phyloP scores from a whole-genome alignment of 257 asterid genomes.

The Prunella vulgaris region DNA sequence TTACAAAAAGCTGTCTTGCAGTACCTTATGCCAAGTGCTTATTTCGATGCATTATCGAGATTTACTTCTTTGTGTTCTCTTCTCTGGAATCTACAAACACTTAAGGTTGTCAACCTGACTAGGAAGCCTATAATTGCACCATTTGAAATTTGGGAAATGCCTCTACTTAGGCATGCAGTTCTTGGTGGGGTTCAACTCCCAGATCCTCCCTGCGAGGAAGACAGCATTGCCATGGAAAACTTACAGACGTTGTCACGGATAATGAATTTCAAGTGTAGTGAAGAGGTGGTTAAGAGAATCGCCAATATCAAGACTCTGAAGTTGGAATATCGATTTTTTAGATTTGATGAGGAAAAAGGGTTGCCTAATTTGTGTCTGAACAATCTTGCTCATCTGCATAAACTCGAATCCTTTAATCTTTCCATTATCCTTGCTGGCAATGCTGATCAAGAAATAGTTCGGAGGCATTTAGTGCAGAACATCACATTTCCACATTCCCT shows the following conservation, averaged over 20 bases:
- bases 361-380: background rate
- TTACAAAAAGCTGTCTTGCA: background rate
- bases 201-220: background rate
- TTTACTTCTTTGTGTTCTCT: background rate
- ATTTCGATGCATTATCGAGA: background rate
- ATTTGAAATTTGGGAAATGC: background rate
- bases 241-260: background rate
- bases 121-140: background rate
- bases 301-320: background rate
- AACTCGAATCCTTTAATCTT: background rate
- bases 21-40: background rate
- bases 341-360: background rate
- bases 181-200: background rate
- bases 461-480: background rate
- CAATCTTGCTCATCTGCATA: background rate
- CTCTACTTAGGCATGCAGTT: background rate
- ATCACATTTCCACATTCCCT: background rate
- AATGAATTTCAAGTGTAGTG: background rate
- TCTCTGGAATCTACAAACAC: slow-evolving; percentile 7
- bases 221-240: background rate
- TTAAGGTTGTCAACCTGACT: background rate
- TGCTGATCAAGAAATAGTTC: background rate
- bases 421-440: background rate
- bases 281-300: background rate
- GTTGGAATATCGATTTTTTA: background rate